Evolutionary conservation across 164 flowering plant species (phyloP).

Genomic region (Stephania cephalantha): DNA sequence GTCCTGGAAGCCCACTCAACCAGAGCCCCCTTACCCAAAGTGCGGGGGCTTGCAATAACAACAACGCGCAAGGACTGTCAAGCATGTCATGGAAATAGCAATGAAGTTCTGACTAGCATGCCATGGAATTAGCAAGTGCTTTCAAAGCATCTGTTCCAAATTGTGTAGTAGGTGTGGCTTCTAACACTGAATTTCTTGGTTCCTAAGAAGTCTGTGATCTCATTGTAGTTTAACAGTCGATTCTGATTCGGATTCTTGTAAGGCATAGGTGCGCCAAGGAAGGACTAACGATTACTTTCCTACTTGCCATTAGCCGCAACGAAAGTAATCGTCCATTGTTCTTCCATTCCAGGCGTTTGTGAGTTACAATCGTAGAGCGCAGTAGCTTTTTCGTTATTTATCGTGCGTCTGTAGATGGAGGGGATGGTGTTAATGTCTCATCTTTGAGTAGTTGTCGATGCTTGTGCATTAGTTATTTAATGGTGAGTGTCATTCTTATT

Average conservation of each 20-base stretch:
- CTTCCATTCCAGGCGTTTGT: slow-evolving; percentile 1
- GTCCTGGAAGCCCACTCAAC: slow-evolving; percentile 80
- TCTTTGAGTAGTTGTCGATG: not conserved
- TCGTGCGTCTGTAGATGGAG: not conserved
- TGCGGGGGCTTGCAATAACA: slow-evolving; percentile 51
- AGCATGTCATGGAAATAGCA: slow-evolving; percentile 61
- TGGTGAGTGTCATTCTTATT: not conserved
- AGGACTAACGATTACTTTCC: not conserved
- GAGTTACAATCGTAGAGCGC: slow-evolving; percentile 4
- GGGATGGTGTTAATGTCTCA: not conserved
- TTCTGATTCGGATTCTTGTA: not conserved
- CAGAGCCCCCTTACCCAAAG: slow-evolving; percentile 67
- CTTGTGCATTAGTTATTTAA: slow-evolving; percentile 1
- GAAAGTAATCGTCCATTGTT: not conserved
- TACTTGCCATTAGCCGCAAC: not conserved
- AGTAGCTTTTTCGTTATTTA: not conserved
- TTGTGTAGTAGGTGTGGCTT: slow-evolving; percentile 15
- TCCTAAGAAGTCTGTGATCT: not conserved
- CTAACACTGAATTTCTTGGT: not conserved
- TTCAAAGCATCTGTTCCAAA: slow-evolving; percentile 1
- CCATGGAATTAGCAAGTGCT: slow-evolving; percentile 46
- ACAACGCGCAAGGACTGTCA: slow-evolving; percentile 37
- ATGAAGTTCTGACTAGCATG: no score
- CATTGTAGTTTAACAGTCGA: not conserved
- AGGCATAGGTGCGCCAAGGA: slow-evolving; percentile 7